phyloP scores from a whole-genome alignment of 495 filamentous ascomycete species.

The Echria macrotheca region DNA sequence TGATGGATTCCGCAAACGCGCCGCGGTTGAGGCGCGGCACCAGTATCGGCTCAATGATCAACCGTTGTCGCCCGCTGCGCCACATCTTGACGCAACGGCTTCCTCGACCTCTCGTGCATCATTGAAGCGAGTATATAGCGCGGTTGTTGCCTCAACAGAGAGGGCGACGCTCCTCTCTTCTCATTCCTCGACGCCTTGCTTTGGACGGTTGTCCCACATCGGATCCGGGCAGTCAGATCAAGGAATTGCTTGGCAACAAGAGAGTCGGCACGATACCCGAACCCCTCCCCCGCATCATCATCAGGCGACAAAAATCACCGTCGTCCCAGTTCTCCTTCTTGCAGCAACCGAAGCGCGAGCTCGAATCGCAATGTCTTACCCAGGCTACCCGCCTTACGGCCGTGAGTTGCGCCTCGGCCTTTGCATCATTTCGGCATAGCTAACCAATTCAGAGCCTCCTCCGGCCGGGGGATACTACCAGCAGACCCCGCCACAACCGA shows the following conservation, averaged over 20 bases:
- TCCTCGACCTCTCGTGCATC: background rate
- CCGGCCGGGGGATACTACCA: slow-evolving; percentile 27
- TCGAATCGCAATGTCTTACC: too few species aligned
- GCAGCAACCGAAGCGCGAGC: too few species aligned
- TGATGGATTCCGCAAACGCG: background rate
- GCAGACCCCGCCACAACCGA: slow-evolving; percentile 21
- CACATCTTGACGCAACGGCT: slow-evolving; percentile 14
- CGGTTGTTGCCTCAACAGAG: too few species aligned
- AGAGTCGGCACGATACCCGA: too few species aligned
- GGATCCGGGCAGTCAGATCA: too few species aligned
- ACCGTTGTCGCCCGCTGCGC: slow-evolving; percentile 7
- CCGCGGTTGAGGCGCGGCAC: background rate
- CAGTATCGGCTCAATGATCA: background rate
- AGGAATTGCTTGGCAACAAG: background rate
- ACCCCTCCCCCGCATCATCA: slow-evolving; percentile 10
- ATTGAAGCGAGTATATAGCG: background rate
- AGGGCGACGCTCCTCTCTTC: too few species aligned
- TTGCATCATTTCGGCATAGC: too few species aligned
- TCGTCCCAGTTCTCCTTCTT: background rate
- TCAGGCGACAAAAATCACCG: background rate
- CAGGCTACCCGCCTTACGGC: slow-evolving; percentile 29
- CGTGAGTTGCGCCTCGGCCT: slow-evolving; percentile 19
- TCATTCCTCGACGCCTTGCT: too few species aligned
- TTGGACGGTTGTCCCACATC: too few species aligned
- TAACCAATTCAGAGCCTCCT: slow-evolving; percentile 19